phyloP scores from a whole-genome alignment of 1,284 basidiomycete genomes.

The Vanrija humicola region DNA sequence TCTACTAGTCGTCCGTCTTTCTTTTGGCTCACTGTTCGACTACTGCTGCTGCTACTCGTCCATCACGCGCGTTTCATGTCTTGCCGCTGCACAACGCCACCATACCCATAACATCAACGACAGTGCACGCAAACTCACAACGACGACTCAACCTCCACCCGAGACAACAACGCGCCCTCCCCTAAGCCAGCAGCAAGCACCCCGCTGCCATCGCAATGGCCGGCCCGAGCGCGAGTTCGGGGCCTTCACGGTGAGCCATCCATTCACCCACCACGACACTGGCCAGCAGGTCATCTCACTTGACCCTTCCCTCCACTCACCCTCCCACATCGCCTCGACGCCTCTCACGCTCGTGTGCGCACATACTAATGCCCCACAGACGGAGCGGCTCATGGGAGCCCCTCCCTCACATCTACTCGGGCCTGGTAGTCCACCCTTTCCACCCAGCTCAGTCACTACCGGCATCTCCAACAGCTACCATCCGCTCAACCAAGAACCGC shows the following conservation, averaged over 20 bases:
- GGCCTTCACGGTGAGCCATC: slow-evolving; percentile 9
- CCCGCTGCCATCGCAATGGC: neutral
- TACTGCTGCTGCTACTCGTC: no score
- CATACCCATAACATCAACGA: neutral
- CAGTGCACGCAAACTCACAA: no score
- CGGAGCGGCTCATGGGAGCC: slow-evolving; percentile 34
- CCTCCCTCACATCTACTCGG: slow-evolving; percentile 43
- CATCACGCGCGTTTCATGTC: neutral
- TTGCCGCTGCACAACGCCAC: no score
- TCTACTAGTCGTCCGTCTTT: no score
- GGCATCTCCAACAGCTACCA: slow-evolving; percentile 11
- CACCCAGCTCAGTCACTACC: slow-evolving; percentile 27
- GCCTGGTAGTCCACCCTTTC: slow-evolving; percentile 41
- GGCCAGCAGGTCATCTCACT: neutral
- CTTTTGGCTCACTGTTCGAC: neutral
- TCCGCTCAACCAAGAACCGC: slow-evolving; percentile 18
- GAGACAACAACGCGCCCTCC: no score
- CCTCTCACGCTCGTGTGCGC: neutral
- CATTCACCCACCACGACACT: neutral
- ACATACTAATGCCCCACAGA: slow-evolving; percentile 6
- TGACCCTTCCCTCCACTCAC: neutral
- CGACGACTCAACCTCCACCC: neutral
- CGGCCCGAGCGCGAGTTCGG: slow-evolving; percentile 9
- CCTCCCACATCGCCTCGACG: neutral
- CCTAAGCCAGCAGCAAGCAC: neutral